Percentiles rank a stretch among this genome's conserved stretches.
Evolutionary conservation across 2,329 filamentous ascomycete species (phyloP).

Genomic region (Talaromyces sp.): DNA sequence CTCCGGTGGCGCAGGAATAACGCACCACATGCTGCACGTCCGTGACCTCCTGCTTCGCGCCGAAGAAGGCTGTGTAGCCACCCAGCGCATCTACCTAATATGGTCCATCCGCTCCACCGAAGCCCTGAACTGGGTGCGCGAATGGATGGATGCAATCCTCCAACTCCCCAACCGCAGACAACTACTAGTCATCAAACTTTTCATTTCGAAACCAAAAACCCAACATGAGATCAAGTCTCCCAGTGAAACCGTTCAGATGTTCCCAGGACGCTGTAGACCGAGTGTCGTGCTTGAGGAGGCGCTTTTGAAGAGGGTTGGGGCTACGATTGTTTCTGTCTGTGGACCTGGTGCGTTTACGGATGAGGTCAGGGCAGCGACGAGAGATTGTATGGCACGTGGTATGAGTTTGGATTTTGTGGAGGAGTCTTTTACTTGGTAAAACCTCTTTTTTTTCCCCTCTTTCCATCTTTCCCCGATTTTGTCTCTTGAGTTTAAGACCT

Average conservation of each 20-base stretch:
- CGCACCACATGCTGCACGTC: constrained; percentile 59
- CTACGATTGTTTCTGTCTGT: constrained; percentile 58
- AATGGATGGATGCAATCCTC: constrained; percentile 62
- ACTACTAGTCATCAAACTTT: constrained; percentile 56
- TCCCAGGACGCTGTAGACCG: constrained; percentile 54
- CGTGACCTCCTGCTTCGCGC: constrained; percentile 54
- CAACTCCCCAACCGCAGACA: constrained; percentile 55
- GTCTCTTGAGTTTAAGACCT: not conserved
- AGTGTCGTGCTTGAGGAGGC: constrained; percentile 54
- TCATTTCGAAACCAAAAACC: constrained; percentile 56
- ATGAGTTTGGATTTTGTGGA: constrained; percentile 58
- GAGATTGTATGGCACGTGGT: constrained; percentile 47
- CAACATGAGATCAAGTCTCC: constrained; percentile 51
- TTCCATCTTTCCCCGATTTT: no score
- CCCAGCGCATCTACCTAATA: constrained; percentile 56
- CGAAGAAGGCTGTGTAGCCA: constrained; percentile 50
- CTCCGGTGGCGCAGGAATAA: constrained; percentile 62
- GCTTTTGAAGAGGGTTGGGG: constrained; percentile 51
- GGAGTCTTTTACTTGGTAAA: constrained; percentile 60
- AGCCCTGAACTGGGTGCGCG: constrained; percentile 57
- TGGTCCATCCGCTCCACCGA: constrained; percentile 60
- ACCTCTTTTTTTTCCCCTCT: not conserved
- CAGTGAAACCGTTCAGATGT: constrained; percentile 58
- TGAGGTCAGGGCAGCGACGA: constrained; percentile 52
- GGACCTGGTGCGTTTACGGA: constrained; percentile 60